Evolutionary conservation across 2,329 filamentous ascomycete species (phyloP).

Genomic region (Penicillium hordei): DNA sequence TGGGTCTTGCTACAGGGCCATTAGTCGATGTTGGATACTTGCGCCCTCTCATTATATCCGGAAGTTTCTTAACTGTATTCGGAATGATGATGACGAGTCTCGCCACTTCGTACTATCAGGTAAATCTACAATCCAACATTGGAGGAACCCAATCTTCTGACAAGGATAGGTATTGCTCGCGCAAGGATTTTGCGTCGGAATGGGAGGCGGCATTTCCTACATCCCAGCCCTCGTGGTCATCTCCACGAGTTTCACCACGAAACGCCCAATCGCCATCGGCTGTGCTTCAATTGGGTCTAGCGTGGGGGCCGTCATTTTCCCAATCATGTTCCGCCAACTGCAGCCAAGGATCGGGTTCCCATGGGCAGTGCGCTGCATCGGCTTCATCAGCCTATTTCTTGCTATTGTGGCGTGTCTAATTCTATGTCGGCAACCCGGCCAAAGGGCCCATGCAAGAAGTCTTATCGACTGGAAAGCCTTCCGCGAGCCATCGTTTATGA

Average conservation of each 20-base stretch:
- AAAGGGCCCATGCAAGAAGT: slow-evolving; percentile 38
- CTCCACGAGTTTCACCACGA: slow-evolving; percentile 41
- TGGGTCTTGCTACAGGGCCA: slow-evolving; percentile 51
- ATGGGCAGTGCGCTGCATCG: slow-evolving; percentile 60
- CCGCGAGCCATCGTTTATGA: slow-evolving; percentile 43
- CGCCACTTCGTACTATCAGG: slow-evolving; percentile 32
- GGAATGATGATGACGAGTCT: slow-evolving; percentile 35
- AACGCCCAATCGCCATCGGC: slow-evolving; percentile 57
- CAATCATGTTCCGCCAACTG: slow-evolving; percentile 54
- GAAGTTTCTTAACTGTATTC: slow-evolving; percentile 42
- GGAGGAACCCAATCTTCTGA: background rate
- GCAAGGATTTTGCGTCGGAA: slow-evolving; percentile 41
- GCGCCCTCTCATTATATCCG: slow-evolving; percentile 40
- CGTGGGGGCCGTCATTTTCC: slow-evolving; percentile 61
- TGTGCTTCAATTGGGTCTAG: slow-evolving; percentile 58
- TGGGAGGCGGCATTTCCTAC: slow-evolving; percentile 35
- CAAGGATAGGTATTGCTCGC: slow-evolving; percentile 44
- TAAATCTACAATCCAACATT: background rate
- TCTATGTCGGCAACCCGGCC: slow-evolving; percentile 42
- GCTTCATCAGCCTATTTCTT: slow-evolving; percentile 52
- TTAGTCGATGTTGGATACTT: slow-evolving; percentile 51
- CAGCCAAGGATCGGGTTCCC: slow-evolving; percentile 58
- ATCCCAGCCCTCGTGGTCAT: slow-evolving; percentile 34
- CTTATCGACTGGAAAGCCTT: slow-evolving; percentile 44
- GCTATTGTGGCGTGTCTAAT: slow-evolving; percentile 36